phyloP scores from a whole-genome alignment of 2,329 filamentous ascomycete species.

The Geosmithia morbida region DNA sequence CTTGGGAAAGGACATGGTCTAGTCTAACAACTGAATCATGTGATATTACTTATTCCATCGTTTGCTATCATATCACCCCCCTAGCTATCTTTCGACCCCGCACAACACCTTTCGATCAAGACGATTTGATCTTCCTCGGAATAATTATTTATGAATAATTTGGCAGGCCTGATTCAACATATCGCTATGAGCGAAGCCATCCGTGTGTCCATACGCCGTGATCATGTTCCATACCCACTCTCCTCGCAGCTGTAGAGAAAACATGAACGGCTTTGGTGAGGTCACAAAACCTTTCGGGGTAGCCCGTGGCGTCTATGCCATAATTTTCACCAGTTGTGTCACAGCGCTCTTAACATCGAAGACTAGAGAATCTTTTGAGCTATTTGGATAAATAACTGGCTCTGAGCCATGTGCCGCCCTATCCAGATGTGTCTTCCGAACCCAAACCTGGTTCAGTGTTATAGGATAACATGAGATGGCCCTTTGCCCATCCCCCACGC shows the following conservation, averaged over 20 bases:
- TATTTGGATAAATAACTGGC: slow-evolving; percentile 24
- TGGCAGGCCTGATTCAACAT: neutral
- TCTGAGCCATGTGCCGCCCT: slow-evolving; percentile 30
- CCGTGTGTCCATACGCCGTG: neutral
- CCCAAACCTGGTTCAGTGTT: slow-evolving; percentile 29
- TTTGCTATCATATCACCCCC: too few relatives aligned
- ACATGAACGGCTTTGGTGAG: slow-evolving; percentile 12
- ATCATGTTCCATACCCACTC: slow-evolving; percentile 13
- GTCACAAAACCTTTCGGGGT: slow-evolving; percentile 12
- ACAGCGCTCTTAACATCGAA: slow-evolving; percentile 21
- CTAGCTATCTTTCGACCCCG: too few relatives aligned
- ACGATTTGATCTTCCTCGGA: too few relatives aligned
- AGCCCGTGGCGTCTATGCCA: slow-evolving; percentile 9
- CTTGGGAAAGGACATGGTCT: too few relatives aligned
- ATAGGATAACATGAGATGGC: too few relatives aligned
- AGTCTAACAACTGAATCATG: too few relatives aligned
- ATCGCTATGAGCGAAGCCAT: neutral
- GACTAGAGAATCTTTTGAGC: slow-evolving; percentile 35
- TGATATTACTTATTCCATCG: too few relatives aligned
- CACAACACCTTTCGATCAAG: too few relatives aligned
- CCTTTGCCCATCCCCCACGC: too few relatives aligned
- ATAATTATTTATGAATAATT: neutral
- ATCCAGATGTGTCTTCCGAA: slow-evolving; percentile 29
- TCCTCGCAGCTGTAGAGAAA: slow-evolving; percentile 11
- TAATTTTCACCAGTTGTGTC: slow-evolving; percentile 6